Base-by-base conservation (phyloP, 768 basidiomycete species). In the Megacollybia marginata region DNA sequence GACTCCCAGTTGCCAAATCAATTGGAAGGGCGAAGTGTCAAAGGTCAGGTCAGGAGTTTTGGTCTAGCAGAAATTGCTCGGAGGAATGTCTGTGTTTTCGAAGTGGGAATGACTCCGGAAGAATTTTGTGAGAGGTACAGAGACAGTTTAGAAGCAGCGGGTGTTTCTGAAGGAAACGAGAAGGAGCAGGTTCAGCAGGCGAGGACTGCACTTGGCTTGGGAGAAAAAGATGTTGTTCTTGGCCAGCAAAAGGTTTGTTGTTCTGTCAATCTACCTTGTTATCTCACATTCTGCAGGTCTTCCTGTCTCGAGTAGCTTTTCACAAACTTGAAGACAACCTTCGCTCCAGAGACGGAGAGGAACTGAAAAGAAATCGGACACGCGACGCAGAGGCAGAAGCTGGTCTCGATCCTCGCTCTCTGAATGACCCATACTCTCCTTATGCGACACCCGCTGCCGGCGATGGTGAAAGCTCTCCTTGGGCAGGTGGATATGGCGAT, bases 1-100 rank as follows among this genome's bases (percentile, higher is more conserved):
- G 93, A 97, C 68, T 85, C 91, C 20, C 95, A 95, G 61, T 69
- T 97, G 16, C 92, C 94, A 35, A 91, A 92, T 62, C 94, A 97
- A 62, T 71, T 97, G 47, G 95, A 98, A 69, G 88, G 90, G 10
- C 75, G 93, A 42, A 84, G 86, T 36, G 86, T 97, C 45, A 95
- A 93, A 64, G 88, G 89, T 0, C 95, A 98, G 67, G 85, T 98
- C 34, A 76, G 88, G 46, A 86, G 88, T 49, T 60, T 85, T 20
- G 90, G 92, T 0, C 59, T 98, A 57, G 68, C 83, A 2, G 89
- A 92, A 67, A 77, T 97, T 53, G 80, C 87, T 6, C 79, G 75
- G 60, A 67, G 88, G 44, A 78, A 74, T 49, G 71, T 71, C 32
- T 80, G 76, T 54, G 73, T 84, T 32, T 93, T 86, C 54, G 87